Evolutionary conservation across 2,329 filamentous ascomycete species (phyloP), one percentile per base, ranked within the genome.

Genomic region (Beauveria caledonica): DNA sequence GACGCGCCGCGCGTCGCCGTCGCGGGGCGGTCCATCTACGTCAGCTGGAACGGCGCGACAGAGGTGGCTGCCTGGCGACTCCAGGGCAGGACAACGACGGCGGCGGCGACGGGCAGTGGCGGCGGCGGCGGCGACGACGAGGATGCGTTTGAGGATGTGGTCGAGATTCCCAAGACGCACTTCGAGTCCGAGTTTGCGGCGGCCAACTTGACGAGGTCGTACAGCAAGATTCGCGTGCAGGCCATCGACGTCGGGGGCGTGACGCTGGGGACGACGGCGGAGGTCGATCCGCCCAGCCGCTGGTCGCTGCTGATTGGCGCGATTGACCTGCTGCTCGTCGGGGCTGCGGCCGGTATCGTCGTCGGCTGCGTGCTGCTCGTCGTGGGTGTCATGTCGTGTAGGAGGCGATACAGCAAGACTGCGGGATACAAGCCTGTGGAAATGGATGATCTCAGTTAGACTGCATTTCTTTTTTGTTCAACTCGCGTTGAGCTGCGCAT

Each of bases 21-120:
- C n/a, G 27, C 11, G 15, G 49, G 42, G 1, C 46, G 40, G 13
- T 27, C 7, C 4, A 46, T 62, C n/a, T 63, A 60, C 51, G 60
- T 60, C 3, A 63, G 62, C 60, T 63, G 62, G 62, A 63, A 63
- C 44, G 62, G 62, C 29, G 62, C 62, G 23, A 63, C 62, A 11
- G 62, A 63, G 51, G 36, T 63, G n/a, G 45, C 55, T 3, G 33
- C 39, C 13, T 63, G 62, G 62, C 53, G 60, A 8, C 44, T 61
- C n/a, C 51, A 61, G 36, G 60, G 60, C 17, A 29, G 5, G 23
- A 13, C 25, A 6, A 17, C 29, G 29, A 36, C n/a, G 23, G 46
- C 46, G 1, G 21, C 29, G 21, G 49, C 13, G 5, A 5, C 39
- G 5, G 36, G 36, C 36, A 40, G 5, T 13, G 39, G 17, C 39